Percentiles rank a stretch among this genome's conserved stretches.
These are phyloP conservation scores for Sugiyamaella valdiviana DNA, from an alignment of 805 yeast species.

Conservation along the genomic window DNA sequence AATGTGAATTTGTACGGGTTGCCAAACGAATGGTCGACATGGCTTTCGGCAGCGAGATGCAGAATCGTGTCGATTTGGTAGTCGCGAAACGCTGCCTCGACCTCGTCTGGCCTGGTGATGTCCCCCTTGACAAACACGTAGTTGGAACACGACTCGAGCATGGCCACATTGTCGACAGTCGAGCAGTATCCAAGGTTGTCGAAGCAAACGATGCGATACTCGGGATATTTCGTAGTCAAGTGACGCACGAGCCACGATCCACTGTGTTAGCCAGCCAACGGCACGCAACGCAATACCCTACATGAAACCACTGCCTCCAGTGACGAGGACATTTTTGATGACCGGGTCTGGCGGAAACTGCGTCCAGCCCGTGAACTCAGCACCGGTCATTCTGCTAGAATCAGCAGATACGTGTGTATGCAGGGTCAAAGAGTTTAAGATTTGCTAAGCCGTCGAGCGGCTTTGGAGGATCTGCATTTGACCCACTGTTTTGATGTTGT, in stretches of 20 bases:
- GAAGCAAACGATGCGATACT: conserved; percentile 37
- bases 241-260: conserved; percentile 44
- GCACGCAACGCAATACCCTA: conserved; percentile 16
- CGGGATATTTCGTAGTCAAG: conserved; percentile 29
- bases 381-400: not conserved
- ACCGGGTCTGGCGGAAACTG: conserved; percentile 12
- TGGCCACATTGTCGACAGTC: conserved; percentile 28
- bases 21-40: conserved; percentile 47
- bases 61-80: conserved; percentile 35
- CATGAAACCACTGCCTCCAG: conserved; percentile 56
- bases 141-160: conserved; percentile 26
- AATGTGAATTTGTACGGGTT: conserved; percentile 40
- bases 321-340: conserved; percentile 34
- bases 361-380: conserved; percentile 9
- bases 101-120: conserved; percentile 27
- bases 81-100: conserved; percentile 22
- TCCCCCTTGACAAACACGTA: conserved; percentile 34
- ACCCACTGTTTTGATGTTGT: not conserved
- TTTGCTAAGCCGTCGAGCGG: too few species aligned
- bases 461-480: too few species aligned
- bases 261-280: conserved; percentile 11
- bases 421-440: not conserved
- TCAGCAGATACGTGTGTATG: not conserved
- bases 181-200: conserved; percentile 46
- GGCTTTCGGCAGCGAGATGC: conserved; percentile 51